Conservation (phyloP, 805 yeast species). For the Ogataea angusta region DNA sequence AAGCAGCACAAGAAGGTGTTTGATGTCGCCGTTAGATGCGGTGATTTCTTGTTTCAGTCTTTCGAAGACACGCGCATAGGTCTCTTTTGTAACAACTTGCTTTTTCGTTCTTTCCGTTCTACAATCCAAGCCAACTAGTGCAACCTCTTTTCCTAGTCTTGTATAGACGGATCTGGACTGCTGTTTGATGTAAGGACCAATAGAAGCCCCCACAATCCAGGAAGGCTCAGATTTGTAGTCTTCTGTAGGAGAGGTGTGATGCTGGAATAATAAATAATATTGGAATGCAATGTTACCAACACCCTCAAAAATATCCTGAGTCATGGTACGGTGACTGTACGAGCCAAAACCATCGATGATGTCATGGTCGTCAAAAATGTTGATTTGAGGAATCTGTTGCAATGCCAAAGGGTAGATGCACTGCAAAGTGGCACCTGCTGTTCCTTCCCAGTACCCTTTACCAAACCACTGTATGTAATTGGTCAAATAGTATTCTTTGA, state of each 20-base stretch:
- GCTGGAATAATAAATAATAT: slow-evolving; percentile 90
- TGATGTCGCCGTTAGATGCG: slow-evolving; percentile 49
- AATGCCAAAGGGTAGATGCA: slow-evolving; percentile 67
- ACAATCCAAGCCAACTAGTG: slow-evolving; percentile 81
- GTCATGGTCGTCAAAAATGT: slow-evolving; percentile 93
- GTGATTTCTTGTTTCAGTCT: slow-evolving; percentile 56
- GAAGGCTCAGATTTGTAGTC: slow-evolving; percentile 39
- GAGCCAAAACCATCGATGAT: slow-evolving; percentile 96
- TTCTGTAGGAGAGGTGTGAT: slow-evolving; percentile 57
- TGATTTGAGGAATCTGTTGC: slow-evolving; percentile 80
- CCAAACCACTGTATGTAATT: slow-evolving; percentile 91
- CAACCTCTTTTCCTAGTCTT: slow-evolving; percentile 70
- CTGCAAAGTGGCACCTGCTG: slow-evolving; percentile 63
- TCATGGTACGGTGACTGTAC: slow-evolving; percentile 74
- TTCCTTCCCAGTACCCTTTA: slow-evolving; percentile 78
- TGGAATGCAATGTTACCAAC: slow-evolving; percentile 79
- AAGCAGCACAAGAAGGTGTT: slow-evolving; percentile 76
- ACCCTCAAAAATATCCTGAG: slow-evolving; percentile 58
- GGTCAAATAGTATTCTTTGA: slow-evolving; percentile 63
- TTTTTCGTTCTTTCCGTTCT: slow-evolving; percentile 80
- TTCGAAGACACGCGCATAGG: slow-evolving; percentile 61
- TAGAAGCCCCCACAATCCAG: slow-evolving; percentile 60
- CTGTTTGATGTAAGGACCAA: slow-evolving; percentile 70
- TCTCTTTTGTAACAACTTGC: slow-evolving; percentile 48
- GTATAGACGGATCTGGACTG: slow-evolving; percentile 66